Evolutionary conservation across 106 monocot species (phyloP).

Genomic region (Dioscorea zingiberensis): DNA sequence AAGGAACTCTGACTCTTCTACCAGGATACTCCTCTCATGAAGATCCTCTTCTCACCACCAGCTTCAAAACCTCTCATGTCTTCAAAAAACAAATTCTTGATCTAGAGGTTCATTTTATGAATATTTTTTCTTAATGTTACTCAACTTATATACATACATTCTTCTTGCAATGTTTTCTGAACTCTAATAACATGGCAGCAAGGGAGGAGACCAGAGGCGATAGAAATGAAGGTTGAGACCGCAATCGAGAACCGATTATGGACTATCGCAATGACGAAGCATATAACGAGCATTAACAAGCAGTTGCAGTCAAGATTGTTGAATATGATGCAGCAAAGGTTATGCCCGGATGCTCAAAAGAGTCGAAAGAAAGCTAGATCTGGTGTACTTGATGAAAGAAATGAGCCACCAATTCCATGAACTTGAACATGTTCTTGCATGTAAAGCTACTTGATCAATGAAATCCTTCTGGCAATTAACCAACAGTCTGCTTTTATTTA

Average conservation of each 20-base stretch:
- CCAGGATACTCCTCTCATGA: not conserved
- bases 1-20: constrained; percentile 9
- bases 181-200: not conserved
- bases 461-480: too few relatives aligned
- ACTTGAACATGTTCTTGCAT: too few relatives aligned
- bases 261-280: constrained; percentile 8
- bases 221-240: constrained; percentile 17
- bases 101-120: constrained; percentile 1
- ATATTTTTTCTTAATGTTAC: not conserved
- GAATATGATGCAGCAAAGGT: constrained; percentile 13
- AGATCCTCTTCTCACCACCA: not conserved
- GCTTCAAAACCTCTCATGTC: constrained; percentile 3
- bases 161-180: not conserved
- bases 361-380: not conserved
- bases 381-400: not conserved
- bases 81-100: constrained; percentile 17
- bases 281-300: constrained; percentile 11
- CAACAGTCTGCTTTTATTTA: too few relatives aligned
- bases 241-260: constrained; percentile 13
- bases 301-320: constrained; percentile 11
- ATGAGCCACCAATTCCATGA: not conserved
- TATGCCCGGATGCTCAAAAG: constrained; percentile 1
- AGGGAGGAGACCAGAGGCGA: constrained; percentile 12
- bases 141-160: not conserved
- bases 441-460: too few relatives aligned